These are phyloP conservation scores for Bolboschoenoplectus hybrid DNA, from an alignment of 202 grass and related monocot species.

Conservation along the genomic window DNA sequence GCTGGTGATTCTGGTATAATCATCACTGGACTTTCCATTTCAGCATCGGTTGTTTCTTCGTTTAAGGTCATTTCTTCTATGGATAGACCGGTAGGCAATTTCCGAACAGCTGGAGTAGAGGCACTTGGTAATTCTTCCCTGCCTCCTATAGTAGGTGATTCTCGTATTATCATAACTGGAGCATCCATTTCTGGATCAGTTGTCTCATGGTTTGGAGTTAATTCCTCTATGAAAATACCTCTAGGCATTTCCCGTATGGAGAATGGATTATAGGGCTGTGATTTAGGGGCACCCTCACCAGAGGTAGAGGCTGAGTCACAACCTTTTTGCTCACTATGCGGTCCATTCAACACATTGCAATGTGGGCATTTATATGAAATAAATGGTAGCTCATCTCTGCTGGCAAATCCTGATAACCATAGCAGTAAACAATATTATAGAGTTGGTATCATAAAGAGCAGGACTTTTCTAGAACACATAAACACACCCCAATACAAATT, in stretches of 20 bases:
- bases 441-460: background rate
- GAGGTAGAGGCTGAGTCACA: constrained; percentile 24
- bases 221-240: constrained; percentile 38
- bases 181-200: constrained; percentile 37
- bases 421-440: background rate
- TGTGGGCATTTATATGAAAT: constrained; percentile 39
- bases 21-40: constrained; percentile 40
- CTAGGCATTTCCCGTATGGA: constrained; percentile 9
- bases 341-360: constrained; percentile 39
- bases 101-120: background rate
- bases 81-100: constrained; percentile 33
- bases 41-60: constrained; percentile 13
- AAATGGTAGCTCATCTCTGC: constrained; percentile 38
- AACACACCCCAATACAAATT: background rate
- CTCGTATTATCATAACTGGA: constrained; percentile 39
- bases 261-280: constrained; percentile 30
- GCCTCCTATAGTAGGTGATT: constrained; percentile 28
- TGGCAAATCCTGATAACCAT: constrained; percentile 37
- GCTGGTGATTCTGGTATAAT: constrained; percentile 21
- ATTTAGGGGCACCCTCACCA: background rate
- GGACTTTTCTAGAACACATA: constrained; percentile 6
- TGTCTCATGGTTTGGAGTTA: constrained; percentile 35
- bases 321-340: constrained; percentile 5
- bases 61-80: constrained; percentile 34
- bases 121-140: constrained; percentile 17